These are phyloP conservation scores for Nakaseomyces kungkrabaensis DNA, from an alignment of 1,139 yeast genomes.

Conservation along the genomic window DNA sequence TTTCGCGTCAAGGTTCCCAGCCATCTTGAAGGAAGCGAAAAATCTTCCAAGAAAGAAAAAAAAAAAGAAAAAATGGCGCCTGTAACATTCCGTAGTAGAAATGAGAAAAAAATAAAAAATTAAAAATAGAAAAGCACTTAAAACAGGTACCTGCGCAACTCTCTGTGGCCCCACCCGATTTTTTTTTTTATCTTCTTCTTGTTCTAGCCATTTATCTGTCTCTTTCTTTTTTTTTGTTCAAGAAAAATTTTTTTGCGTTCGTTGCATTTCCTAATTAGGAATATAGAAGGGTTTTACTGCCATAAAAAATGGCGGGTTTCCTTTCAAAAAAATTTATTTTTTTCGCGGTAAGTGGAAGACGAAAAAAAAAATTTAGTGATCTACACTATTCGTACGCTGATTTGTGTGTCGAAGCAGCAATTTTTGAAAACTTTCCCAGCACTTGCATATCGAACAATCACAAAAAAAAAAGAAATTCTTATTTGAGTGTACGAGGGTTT, in stretches of 20 bases:
- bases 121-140: background rate
- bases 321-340: too few species aligned
- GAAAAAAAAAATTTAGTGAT: background rate
- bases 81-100: background rate
- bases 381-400: background rate
- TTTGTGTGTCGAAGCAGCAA: background rate
- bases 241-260: background rate
- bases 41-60: too few species aligned
- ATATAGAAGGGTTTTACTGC: background rate
- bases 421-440: too few species aligned
- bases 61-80: background rate
- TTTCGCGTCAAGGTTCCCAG: background rate
- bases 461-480: too few species aligned
- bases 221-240: too few species aligned
- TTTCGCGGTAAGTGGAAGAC: too few species aligned
- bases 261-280: background rate
- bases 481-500: too few species aligned
- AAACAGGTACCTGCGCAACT: too few species aligned
- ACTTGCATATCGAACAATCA: too few species aligned
- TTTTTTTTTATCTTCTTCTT: too few species aligned
- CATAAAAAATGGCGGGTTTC: background rate
- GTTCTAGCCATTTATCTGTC: too few species aligned
- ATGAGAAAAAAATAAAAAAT: background rate
- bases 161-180: too few species aligned
- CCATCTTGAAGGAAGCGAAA: background rate